Conservation (phyloP, 768 basidiomycete species). For the Pisolithus microcarpus region DNA sequence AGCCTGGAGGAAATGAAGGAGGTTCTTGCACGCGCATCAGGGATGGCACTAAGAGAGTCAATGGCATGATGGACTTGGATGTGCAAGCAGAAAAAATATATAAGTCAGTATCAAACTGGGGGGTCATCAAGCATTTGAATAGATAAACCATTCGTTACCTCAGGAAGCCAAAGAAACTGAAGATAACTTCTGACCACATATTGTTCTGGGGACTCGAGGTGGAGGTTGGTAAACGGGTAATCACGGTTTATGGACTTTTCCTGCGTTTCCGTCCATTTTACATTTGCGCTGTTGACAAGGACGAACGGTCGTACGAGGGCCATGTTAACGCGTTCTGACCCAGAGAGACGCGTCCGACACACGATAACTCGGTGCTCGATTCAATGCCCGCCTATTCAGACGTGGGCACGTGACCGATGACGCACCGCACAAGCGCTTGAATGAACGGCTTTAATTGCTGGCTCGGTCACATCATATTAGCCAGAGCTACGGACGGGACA, state of each 20-base stretch:
- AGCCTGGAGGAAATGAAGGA: conserved; percentile 21
- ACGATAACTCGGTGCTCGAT: too few relatives aligned
- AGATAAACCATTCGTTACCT: conserved; percentile 35
- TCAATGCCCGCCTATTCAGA: too few relatives aligned
- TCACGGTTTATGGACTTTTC: conserved; percentile 52
- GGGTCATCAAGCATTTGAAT: not conserved
- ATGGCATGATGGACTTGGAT: conserved; percentile 65
- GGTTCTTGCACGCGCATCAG: conserved; percentile 42
- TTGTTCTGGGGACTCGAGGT: conserved; percentile 45
- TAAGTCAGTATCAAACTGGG: too few relatives aligned
- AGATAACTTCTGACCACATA: conserved; percentile 60
- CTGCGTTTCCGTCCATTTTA: conserved; percentile 51
- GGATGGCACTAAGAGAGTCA: conserved; percentile 48
- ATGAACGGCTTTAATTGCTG: too few relatives aligned
- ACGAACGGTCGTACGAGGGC: conserved; percentile 8
- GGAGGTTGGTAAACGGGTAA: conserved; percentile 43
- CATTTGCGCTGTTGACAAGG: conserved; percentile 19
- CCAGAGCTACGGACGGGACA: not conserved
- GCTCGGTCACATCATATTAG: too few relatives aligned
- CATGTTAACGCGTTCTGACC: not conserved
- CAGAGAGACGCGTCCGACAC: too few relatives aligned
- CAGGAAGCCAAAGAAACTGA: conserved; percentile 73
- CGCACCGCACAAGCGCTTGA: too few relatives aligned
- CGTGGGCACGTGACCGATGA: too few relatives aligned
- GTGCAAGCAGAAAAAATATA: not conserved